Percentiles rank a stretch among this genome's conserved stretches.
phyloP scores from a whole-genome alignment of 345 rosid genomes.

The Hypericum androsaemum region DNA sequence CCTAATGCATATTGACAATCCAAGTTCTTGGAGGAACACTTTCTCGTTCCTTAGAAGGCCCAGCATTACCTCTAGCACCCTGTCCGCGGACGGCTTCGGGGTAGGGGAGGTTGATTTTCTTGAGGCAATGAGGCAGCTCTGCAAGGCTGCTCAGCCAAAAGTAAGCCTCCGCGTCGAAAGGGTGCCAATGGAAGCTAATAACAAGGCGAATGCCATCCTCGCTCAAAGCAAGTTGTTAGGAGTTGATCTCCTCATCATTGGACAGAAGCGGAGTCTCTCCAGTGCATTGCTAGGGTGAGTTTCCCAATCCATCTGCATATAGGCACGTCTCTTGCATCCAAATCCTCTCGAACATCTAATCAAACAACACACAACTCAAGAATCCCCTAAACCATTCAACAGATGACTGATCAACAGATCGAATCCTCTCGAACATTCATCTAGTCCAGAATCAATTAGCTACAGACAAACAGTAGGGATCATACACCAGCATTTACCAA shows the following conservation, averaged over 20 bases:
- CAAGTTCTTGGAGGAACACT: constrained; percentile 16
- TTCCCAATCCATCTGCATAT: constrained; percentile 1
- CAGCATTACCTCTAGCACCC: constrained; percentile 3
- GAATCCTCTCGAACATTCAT: too few species aligned
- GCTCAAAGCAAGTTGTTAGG: constrained; percentile 34
- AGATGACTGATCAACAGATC: too few species aligned
- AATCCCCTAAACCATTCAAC: too few species aligned
- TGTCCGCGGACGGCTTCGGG: constrained; percentile 11
- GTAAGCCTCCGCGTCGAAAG: constrained; percentile 31
- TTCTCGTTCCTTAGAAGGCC: constrained; percentile 38
- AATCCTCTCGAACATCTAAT: too few species aligned
- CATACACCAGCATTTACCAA: too few species aligned
- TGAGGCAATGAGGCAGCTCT: constrained; percentile 55
- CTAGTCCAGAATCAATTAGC: too few species aligned
- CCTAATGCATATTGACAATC: too few species aligned
- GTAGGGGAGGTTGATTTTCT: constrained; percentile 43
- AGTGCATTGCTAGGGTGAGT: constrained; percentile 56
- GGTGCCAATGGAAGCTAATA: constrained; percentile 35
- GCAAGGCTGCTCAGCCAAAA: constrained; percentile 53
- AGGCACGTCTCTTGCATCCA: not conserved
- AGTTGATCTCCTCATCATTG: constrained; percentile 54
- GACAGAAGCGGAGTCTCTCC: constrained; percentile 62
- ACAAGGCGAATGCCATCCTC: constrained; percentile 53
- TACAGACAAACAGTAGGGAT: too few species aligned
- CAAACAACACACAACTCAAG: too few species aligned